Evolutionary conservation across 495 filamentous ascomycete genomes (phyloP).

Genomic region (Lasiosphaeria miniovina): DNA sequence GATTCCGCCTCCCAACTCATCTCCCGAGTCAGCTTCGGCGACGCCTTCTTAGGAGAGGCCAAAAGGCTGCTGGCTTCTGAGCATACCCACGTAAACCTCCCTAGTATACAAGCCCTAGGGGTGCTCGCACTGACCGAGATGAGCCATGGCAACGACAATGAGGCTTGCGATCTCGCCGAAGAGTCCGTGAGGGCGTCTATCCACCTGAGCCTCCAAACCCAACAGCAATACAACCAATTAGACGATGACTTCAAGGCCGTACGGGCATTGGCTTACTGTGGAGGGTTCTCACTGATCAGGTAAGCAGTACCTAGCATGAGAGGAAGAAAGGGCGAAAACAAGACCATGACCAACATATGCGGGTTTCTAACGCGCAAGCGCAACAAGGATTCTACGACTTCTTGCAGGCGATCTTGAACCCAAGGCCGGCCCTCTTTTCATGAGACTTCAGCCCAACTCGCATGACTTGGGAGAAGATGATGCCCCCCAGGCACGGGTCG

Average conservation of each 20-base stretch:
- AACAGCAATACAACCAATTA: background rate
- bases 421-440: conserved; percentile 27
- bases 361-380: no score
- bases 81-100: conserved; percentile 16
- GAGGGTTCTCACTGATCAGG: conserved; percentile 25
- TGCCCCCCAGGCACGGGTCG: conserved; percentile 20
- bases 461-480: conserved; percentile 23
- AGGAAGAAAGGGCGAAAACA: no score
- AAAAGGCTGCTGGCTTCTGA: conserved; percentile 20
- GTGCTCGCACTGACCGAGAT: conserved; percentile 28
- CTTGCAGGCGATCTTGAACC: conserved; percentile 28
- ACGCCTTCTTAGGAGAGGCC: conserved; percentile 30
- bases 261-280: conserved; percentile 26
- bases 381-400: conserved; percentile 20
- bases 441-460: conserved; percentile 20
- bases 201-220: conserved; percentile 18
- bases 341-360: no score
- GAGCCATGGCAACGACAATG: conserved; percentile 24
- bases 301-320: conserved; percentile 4
- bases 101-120: conserved; percentile 26
- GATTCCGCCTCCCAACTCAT: conserved; percentile 18
- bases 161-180: conserved; percentile 21
- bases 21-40: conserved; percentile 25
- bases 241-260: conserved; percentile 19
- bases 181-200: conserved; percentile 25